phyloP scores from a whole-genome alignment of 1,284 basidiomycete genomes.

The Cryptococcus sp. region DNA sequence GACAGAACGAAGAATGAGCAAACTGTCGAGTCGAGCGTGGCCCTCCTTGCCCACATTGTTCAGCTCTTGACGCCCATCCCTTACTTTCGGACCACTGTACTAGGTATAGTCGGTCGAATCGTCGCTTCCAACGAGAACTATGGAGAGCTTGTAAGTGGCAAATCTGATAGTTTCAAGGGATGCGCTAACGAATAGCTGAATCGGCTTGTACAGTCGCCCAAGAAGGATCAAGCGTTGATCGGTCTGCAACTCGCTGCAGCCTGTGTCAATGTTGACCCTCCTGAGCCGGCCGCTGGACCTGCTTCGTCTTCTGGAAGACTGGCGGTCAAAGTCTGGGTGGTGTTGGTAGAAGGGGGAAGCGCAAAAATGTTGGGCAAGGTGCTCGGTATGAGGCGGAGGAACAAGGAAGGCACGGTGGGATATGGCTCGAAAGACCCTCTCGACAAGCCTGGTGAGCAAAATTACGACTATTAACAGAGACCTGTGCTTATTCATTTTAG shows the following conservation, averaged over 20 bases:
- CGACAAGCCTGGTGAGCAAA: slow-evolving; percentile 38
- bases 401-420: slow-evolving; percentile 35
- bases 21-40: slow-evolving; percentile 32
- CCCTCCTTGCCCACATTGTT: slow-evolving; percentile 39
- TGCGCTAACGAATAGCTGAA: slow-evolving; percentile 31
- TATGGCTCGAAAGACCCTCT: slow-evolving; percentile 38
- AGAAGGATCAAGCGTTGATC: slow-evolving; percentile 38
- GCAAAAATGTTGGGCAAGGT: slow-evolving; percentile 42
- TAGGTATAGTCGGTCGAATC: slow-evolving; percentile 40
- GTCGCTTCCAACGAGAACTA: slow-evolving; percentile 35
- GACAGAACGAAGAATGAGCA: slow-evolving; percentile 36
- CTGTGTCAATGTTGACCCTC: slow-evolving; percentile 36
- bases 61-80: slow-evolving; percentile 41
- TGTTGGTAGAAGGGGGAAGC: slow-evolving; percentile 37
- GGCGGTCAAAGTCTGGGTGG: slow-evolving; percentile 33
- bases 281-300: slow-evolving; percentile 18
- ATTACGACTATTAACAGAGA: background rate
- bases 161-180: no score
- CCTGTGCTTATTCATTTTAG: slow-evolving; percentile 20
- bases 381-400: slow-evolving; percentile 42
- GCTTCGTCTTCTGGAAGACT: slow-evolving; percentile 18
- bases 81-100: slow-evolving; percentile 43
- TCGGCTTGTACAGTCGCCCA: slow-evolving; percentile 36
- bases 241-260: slow-evolving; percentile 37
- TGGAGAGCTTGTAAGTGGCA: slow-evolving; percentile 28